A percentile compares a stretch with the other conserved stretches of the same genome.
These are phyloP conservation scores for Nevesoporus exiguus DNA, from an alignment of 768 basidiomycete species.

Conservation along the genomic window DNA sequence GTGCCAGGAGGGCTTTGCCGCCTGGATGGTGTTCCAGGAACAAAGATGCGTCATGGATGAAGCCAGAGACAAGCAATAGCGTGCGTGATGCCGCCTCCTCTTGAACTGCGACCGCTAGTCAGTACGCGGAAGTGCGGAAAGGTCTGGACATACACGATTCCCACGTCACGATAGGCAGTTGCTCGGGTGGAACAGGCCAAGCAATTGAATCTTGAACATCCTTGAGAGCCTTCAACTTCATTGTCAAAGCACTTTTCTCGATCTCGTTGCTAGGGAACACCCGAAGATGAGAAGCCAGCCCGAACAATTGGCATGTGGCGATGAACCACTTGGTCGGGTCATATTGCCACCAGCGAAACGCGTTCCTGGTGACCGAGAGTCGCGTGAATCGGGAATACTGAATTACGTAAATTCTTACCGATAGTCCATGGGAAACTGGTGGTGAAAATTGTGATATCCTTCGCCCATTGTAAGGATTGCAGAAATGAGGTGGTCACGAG, in stretches of 20 bases:
- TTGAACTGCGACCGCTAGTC: constrained; percentile 44
- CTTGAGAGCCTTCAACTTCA: constrained; percentile 77
- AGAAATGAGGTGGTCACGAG: constrained; percentile 76
- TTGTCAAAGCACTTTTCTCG: constrained; percentile 73
- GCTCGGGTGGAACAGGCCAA: constrained; percentile 57
- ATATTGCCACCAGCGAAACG: constrained; percentile 68
- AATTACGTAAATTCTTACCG: constrained; percentile 10
- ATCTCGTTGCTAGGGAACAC: constrained; percentile 89
- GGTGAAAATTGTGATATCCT: constrained; percentile 75
- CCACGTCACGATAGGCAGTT: constrained; percentile 79
- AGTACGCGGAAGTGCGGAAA: neutral
- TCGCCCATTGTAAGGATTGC: constrained; percentile 76
- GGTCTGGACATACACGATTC: constrained; percentile 58
- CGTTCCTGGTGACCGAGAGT: constrained; percentile 46
- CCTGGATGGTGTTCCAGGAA: constrained; percentile 82
- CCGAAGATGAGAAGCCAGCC: constrained; percentile 78
- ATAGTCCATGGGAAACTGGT: constrained; percentile 82
- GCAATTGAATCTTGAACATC: constrained; percentile 54
- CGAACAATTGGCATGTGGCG: constrained; percentile 51
- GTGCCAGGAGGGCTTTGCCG: constrained; percentile 55
- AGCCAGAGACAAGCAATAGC: constrained; percentile 76
- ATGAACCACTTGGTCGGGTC: constrained; percentile 84
- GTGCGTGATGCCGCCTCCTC: constrained; percentile 61
- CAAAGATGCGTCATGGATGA: constrained; percentile 77
- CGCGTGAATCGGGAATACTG: constrained; percentile 5